Conservation (phyloP, 345 rosid species). For the Microcos paniculata region DNA sequence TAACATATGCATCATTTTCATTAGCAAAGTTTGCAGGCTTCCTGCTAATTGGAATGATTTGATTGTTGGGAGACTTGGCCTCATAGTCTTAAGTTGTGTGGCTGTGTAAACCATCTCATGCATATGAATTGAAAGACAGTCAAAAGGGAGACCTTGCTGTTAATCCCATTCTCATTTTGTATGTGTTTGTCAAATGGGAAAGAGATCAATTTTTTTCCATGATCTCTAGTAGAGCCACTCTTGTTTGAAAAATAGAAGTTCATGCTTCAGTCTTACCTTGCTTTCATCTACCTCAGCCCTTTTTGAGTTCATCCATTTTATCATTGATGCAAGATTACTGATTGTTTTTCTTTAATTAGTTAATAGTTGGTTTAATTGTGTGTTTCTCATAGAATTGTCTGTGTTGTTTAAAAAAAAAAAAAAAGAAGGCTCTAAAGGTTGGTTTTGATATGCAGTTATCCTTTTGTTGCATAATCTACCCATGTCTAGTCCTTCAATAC, state of each 20-base stretch:
- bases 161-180: not conserved
- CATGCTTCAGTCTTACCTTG: not conserved
- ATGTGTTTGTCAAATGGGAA: slow-evolving; percentile 1
- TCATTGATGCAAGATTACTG: not conserved
- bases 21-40: not conserved
- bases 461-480: slow-evolving; percentile 70
- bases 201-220: not conserved
- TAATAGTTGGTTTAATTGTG: not conserved
- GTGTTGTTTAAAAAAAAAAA: slow-evolving; percentile 1
- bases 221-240: not conserved
- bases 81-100: not conserved
- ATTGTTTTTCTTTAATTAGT: not conserved
- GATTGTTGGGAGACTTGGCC: not conserved
- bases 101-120: not conserved
- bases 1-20: not conserved
- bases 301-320: not conserved
- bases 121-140: not conserved
- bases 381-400: not conserved
- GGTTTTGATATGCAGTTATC: slow-evolving; percentile 61
- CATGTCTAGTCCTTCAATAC: slow-evolving; percentile 95
- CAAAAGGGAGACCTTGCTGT: not conserved
- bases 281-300: not conserved
- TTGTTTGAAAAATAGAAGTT: not conserved
- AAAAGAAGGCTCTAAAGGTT: slow-evolving; percentile 7
- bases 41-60: not conserved